These are phyloP conservation scores for Nicotiana obtusifolia DNA, from an alignment of 257 asterid species.

Conservation along the genomic window DNA sequence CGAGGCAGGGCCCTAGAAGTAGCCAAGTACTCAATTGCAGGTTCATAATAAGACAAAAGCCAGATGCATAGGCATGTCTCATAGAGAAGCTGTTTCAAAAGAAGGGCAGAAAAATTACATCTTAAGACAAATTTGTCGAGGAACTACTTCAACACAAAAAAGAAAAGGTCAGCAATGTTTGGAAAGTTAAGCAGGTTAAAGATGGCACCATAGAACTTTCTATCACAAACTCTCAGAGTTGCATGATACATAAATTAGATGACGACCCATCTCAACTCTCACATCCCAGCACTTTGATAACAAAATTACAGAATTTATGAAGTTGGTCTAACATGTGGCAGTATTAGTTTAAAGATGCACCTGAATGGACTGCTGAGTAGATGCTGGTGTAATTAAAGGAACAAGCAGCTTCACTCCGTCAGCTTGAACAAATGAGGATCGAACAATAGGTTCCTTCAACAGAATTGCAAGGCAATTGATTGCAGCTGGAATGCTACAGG, in stretches of 20 bases:
- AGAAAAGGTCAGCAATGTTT: not conserved
- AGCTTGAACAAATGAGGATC: slow-evolving; percentile 81
- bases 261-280: not conserved
- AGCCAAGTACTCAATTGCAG: slow-evolving; percentile 80
- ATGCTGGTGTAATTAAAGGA: slow-evolving; percentile 84
- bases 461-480: slow-evolving; percentile 72
- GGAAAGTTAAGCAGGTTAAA: not conserved
- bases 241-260: not conserved
- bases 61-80: slow-evolving; percentile 87
- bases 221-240: not conserved
- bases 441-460: slow-evolving; percentile 72
- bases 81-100: slow-evolving; percentile 63
- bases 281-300: not conserved
- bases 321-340: not conserved
- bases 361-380: slow-evolving; percentile 94
- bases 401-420: slow-evolving; percentile 84
- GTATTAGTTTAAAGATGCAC: slow-evolving; percentile 17
- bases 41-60: slow-evolving; percentile 88
- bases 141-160: not conserved
- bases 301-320: not conserved
- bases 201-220: not conserved
- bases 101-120: slow-evolving; percentile 7
- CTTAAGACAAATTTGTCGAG: too few relatives aligned
- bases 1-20: slow-evolving; percentile 64
- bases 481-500: slow-evolving; percentile 70